Conservation (phyloP, 2,329 filamentous ascomycete species). For the Zasmidium cellare region DNA sequence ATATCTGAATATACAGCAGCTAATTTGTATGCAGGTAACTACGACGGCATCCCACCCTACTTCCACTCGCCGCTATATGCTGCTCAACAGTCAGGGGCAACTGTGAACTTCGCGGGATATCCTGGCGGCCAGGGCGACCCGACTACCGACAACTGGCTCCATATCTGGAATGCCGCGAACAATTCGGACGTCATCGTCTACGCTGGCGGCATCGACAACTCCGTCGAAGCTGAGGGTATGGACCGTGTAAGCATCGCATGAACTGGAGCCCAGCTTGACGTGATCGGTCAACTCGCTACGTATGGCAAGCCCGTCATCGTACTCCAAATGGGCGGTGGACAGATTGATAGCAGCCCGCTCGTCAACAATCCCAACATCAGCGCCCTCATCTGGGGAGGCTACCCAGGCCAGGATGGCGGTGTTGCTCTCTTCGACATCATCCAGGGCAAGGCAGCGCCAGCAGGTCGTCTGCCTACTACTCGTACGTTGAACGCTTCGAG, state of each 20-base stretch:
- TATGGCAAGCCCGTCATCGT: constrained; percentile 54
- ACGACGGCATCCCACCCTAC: constrained; percentile 58
- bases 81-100: constrained; percentile 48
- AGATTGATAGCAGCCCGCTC: constrained; percentile 55
- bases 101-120: constrained; percentile 47
- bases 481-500: not conserved
- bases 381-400: constrained; percentile 59
- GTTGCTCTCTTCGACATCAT: constrained; percentile 56
- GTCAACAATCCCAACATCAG: constrained; percentile 50
- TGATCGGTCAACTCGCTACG: constrained; percentile 51
- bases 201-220: constrained; percentile 56
- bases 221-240: constrained; percentile 52
- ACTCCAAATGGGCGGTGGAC: constrained; percentile 53
- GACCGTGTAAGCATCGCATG: constrained; percentile 56
- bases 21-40: constrained; percentile 66
- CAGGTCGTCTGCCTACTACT: constrained; percentile 56
- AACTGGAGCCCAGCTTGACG: constrained; percentile 52
- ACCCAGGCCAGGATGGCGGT: constrained; percentile 62
- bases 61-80: constrained; percentile 56
- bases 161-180: constrained; percentile 39
- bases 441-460: constrained; percentile 51
- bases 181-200: constrained; percentile 55
- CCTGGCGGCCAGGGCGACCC: constrained; percentile 35
- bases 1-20: constrained; percentile 19
- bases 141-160: constrained; percentile 33